Base-by-base conservation (phyloP, 2,329 filamentous ascomycete genomes). In the Fusarium ambrosium region DNA sequence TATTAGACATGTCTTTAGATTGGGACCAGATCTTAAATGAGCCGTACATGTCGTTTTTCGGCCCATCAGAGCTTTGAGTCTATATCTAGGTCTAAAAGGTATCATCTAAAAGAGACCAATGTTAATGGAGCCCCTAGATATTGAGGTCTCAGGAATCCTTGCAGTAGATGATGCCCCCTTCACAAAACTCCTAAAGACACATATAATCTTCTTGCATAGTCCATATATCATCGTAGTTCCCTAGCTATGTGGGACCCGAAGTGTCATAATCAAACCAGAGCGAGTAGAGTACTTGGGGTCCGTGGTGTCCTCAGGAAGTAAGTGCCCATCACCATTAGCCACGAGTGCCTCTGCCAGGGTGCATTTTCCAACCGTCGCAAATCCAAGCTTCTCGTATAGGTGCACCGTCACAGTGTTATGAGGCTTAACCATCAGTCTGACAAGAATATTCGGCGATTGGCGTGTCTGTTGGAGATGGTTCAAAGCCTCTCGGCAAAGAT, bases 11-110 rank as follows among this genome's bases (percentile, higher is more conserved):
- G 14, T 13, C 56, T 13, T 11, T 59, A 11, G 36, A 59, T 7
- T 41, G 36, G 56, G 56, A 59, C 20, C 36, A 59, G 34, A 59
- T 59, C 34, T 27, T 59, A 10, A 59, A 59, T 22, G 56, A 59
- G 11, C 56, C 36, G 6, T 41, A 29, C 22, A 27, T 59, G 34
- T 39, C 34, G 6, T 59, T 59, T 39, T 20, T 59, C 16, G 14
- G 22, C 7, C 22, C 36, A 29, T 7, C 16, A 7, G 56, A 59
- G 34, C 22, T 29, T 29, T 29, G 29, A 29, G 29, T 29, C 29
- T 0, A 29, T 1, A 29, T 29, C 29, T 29, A 29, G 29, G 29
- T 29, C 29, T 29, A 29, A 1, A 29, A 29, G 1, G 8, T 10
- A 29, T 29, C 29, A 29, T 29, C 29, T 29, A 29, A 1, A 29